Evolutionary conservation across 1,139 yeast species (phyloP).

Genomic region (Debaryomyces coudertii): DNA sequence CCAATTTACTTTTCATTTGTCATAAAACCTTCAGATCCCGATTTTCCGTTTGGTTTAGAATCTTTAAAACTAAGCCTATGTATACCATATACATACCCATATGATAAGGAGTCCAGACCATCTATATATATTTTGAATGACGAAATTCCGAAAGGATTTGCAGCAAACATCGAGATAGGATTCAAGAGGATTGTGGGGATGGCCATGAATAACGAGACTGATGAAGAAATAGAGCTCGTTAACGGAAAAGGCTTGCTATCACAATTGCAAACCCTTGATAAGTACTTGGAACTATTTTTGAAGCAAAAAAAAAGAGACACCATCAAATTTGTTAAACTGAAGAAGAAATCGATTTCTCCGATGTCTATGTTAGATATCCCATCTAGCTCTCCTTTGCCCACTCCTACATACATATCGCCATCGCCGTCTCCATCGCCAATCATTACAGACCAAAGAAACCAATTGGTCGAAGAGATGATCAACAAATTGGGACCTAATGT

Average conservation of each 20-base stretch:
- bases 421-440: constrained; percentile 14
- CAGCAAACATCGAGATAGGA: constrained; percentile 67
- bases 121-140: constrained; percentile 58
- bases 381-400: constrained; percentile 6
- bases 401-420: constrained; percentile 1
- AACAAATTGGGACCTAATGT: constrained; percentile 26
- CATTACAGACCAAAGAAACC: constrained; percentile 19
- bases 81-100: constrained; percentile 62
- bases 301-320: constrained; percentile 60
- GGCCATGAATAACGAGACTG: constrained; percentile 24
- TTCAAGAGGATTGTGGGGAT: constrained; percentile 53
- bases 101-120: constrained; percentile 36
- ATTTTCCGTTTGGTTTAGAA: constrained; percentile 68
- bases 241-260: constrained; percentile 55
- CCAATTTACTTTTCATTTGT: constrained; percentile 38
- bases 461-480: constrained; percentile 26
- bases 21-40: constrained; percentile 69
- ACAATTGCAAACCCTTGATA: constrained; percentile 58
- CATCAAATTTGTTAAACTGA: constrained; percentile 31
- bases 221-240: constrained; percentile 38
- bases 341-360: constrained; percentile 11
- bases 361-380: constrained; percentile 1
- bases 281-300: constrained; percentile 58
- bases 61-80: constrained; percentile 52
- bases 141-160: constrained; percentile 74